These are phyloP conservation scores for Colletotrichum tabaci DNA, from an alignment of 2,329 filamentous ascomycete species.

Conservation along the genomic window DNA sequence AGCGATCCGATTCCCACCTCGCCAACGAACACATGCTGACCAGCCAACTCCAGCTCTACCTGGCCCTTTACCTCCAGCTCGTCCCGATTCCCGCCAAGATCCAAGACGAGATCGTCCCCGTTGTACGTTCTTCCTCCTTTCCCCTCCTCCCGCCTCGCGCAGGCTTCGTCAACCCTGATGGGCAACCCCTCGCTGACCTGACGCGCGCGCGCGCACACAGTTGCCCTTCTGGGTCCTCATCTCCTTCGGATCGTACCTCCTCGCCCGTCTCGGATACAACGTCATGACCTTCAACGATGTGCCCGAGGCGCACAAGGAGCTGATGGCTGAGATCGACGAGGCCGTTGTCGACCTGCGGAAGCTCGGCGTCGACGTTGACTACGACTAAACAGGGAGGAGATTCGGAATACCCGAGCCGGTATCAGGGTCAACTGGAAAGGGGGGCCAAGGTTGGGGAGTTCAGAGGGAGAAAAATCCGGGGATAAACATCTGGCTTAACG, in stretches of 20 bases:
- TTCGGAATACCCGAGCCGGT: neutral
- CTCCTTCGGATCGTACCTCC: conserved; percentile 90
- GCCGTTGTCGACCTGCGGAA: conserved; percentile 81
- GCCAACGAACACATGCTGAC: conserved; percentile 40
- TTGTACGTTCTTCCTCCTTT: conserved; percentile 72
- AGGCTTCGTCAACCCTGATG: neutral
- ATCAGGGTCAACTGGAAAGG: neutral
- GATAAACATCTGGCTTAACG: neutral
- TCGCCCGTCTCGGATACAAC: conserved; percentile 92
- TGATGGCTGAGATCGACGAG: conserved; percentile 86
- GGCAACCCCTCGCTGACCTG: conserved; percentile 25
- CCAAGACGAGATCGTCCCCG: conserved; percentile 88
- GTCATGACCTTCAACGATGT: conserved; percentile 98
- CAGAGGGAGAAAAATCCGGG: neutral
- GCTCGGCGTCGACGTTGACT: conserved; percentile 85
- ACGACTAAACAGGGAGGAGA: conserved; percentile 46
- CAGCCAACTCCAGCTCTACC: conserved; percentile 79
- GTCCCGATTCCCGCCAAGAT: conserved; percentile 84
- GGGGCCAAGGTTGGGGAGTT: neutral
- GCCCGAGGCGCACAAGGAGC: conserved; percentile 88
- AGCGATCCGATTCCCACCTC: conserved; percentile 8
- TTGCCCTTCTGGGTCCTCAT: conserved; percentile 95
- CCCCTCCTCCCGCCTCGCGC: neutral
- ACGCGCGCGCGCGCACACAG: conserved; percentile 61
- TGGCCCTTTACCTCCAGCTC: conserved; percentile 86